Evolutionary conservation across 768 basidiomycete species (phyloP).

Genomic region (Mrakia hoshinonis): DNA sequence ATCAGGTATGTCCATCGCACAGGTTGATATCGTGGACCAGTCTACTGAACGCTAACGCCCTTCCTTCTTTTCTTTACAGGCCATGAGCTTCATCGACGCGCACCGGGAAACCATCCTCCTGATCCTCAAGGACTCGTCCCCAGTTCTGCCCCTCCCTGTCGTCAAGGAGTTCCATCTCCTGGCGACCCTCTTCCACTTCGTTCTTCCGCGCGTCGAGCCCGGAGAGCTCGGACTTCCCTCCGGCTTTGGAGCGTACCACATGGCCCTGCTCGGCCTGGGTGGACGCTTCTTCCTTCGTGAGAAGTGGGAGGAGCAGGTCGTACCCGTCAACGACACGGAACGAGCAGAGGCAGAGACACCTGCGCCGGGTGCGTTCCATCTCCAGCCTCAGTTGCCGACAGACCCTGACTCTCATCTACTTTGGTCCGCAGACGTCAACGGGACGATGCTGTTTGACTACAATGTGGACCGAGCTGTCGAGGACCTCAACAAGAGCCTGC

Average conservation of each 20-base stretch:
- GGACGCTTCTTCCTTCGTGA: constrained; percentile 59
- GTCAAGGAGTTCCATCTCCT: constrained; percentile 75
- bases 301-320: constrained; percentile 52
- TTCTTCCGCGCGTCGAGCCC: constrained; percentile 63
- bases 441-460: constrained; percentile 26
- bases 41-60: background rate
- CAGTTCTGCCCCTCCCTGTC: constrained; percentile 54
- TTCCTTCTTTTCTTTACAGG: constrained; percentile 43
- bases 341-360: constrained; percentile 48
- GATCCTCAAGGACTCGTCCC: constrained; percentile 65
- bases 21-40: constrained; percentile 22
- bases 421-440: constrained; percentile 10
- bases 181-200: constrained; percentile 58
- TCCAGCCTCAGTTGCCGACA: constrained; percentile 33
- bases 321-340: constrained; percentile 61
- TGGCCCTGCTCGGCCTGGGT: constrained; percentile 64
- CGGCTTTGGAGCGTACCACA: constrained; percentile 78
- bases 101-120: constrained; percentile 79
- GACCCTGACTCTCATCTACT: background rate
- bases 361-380: constrained; percentile 29
- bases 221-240: constrained; percentile 61
- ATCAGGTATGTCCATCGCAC: constrained; percentile 50
- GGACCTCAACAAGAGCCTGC: constrained; percentile 31
- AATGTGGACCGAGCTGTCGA: constrained; percentile 30
- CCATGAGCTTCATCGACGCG: constrained; percentile 66